A percentile compares a stretch with the other conserved stretches of the same genome.
Evolutionary conservation across 2,329 filamentous ascomycete species (phyloP).

Genomic region (Penicillium sp.): DNA sequence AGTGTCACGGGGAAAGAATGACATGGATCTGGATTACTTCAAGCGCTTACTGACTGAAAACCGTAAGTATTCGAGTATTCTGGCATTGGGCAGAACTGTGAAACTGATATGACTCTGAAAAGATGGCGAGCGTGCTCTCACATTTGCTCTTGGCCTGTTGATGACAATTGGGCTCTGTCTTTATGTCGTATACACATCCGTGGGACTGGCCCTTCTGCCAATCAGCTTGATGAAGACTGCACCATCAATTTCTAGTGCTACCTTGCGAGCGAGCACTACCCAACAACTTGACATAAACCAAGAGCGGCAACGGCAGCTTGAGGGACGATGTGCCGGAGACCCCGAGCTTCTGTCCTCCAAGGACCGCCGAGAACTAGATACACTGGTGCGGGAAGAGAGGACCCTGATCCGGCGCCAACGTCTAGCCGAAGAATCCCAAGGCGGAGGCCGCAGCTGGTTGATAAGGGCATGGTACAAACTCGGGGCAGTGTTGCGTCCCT

Average conservation of each 20-base stretch:
- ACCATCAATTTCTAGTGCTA: constrained; percentile 72
- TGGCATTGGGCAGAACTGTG: neutral
- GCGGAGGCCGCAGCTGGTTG: constrained; percentile 65
- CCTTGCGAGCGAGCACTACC: constrained; percentile 65
- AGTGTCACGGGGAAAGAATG: constrained; percentile 57
- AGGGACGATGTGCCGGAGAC: constrained; percentile 71
- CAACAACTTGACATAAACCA: constrained; percentile 77
- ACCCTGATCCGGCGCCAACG: constrained; percentile 83
- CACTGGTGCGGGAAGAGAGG: constrained; percentile 78
- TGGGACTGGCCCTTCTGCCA: constrained; percentile 79
- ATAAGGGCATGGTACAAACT: constrained; percentile 70
- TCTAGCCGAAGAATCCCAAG: constrained; percentile 59
- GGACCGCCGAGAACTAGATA: constrained; percentile 79
- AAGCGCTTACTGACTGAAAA: constrained; percentile 74
- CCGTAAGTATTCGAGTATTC: constrained; percentile 42
- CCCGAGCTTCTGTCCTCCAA: constrained; percentile 68
- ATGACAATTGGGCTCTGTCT: constrained; percentile 77
- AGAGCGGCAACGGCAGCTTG: constrained; percentile 83
- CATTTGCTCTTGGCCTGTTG: constrained; percentile 80
- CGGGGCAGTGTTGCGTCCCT: constrained; percentile 71
- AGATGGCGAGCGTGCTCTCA: constrained; percentile 83
- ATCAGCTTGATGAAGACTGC: constrained; percentile 86
- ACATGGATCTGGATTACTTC: constrained; percentile 80
- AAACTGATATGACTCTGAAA: constrained; percentile 2
- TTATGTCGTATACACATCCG: constrained; percentile 80